Base-by-base conservation (phyloP, 2,329 filamentous ascomycete genomes). In the Colletotrichum sp. region DNA sequence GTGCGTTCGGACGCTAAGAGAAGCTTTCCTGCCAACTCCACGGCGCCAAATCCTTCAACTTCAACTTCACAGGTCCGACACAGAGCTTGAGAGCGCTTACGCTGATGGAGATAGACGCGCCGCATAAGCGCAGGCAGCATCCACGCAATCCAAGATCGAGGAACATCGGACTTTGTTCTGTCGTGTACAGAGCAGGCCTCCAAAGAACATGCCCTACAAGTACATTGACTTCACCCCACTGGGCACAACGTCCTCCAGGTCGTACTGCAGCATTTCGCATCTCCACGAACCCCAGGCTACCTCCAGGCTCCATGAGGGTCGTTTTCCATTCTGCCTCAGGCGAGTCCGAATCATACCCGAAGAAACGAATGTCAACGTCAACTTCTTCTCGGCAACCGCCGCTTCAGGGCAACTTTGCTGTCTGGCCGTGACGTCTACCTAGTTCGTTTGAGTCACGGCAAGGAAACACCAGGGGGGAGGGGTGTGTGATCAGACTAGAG, bases 1-100 rank as follows among this genome's bases (percentile, higher is more conserved):
- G 75, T 77, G 75, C 75, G 72, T 68, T 75, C 66, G 65, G 74
- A 66, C 73, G 70, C 73, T 73, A 76, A 28, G 18, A 57, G 64
- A 69, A 73, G 73, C 57, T 73, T 67, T 66, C 13, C 39, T 68
- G 39, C 55, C 52, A 64, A 66, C 66, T 75, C 71, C 71, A 75
- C 66, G 65, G 34, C 65, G 60, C 75, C 71, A 75, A 75, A 71
- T 66, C 52, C 65, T 67, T 24, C 65, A 55, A 62, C 30, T 59
- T 64, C 71, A 67, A 77, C 75, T 8, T 71, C 75, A 55, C 60
- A 32, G 39, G 13, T 32, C 28, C 30, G 59, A 44, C 55, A 34
- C 49, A 18, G n/a, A 55, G 62, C n/a, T 63, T 55, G n/a, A 36
- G 64, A 69, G 74, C 71, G 71, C 74, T 65, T 70, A 72, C 39